These are phyloP conservation scores for Tremella yokohamensis DNA, from an alignment of 768 basidiomycete genomes.

Conservation along the genomic window DNA sequence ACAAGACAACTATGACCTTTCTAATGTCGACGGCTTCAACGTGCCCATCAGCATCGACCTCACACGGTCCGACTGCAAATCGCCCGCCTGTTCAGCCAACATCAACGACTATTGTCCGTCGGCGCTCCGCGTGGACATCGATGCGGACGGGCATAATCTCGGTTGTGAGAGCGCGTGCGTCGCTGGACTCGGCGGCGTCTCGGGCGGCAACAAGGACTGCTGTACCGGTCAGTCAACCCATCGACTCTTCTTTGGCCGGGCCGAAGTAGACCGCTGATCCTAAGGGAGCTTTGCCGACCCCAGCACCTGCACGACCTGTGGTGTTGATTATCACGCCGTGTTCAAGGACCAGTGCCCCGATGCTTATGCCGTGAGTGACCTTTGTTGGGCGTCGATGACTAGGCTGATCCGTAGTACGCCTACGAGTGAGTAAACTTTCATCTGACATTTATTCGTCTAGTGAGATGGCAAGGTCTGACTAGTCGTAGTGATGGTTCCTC, in stretches of 20 bases:
- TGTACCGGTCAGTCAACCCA: conserved; percentile 24
- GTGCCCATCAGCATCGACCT: conserved; percentile 25
- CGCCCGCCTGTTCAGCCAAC: conserved; percentile 22
- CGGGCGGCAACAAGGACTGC: conserved; percentile 27
- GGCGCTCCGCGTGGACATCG: conserved; percentile 21
- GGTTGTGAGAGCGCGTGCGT: conserved; percentile 25
- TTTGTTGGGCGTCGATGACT: not conserved
- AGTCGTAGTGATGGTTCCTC: conserved; percentile 7
- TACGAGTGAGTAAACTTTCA: conserved; percentile 23
- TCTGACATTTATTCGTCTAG: not conserved
- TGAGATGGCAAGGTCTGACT: conserved; percentile 20
- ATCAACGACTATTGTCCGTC: conserved; percentile 29
- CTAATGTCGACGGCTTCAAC: conserved; percentile 36
- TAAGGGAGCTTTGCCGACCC: conserved; percentile 10
- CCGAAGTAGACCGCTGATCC: not conserved
- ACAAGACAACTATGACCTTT: conserved; percentile 27
- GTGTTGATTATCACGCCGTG: conserved; percentile 30
- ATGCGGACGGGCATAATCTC: conserved; percentile 20
- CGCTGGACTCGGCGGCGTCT: conserved; percentile 25
- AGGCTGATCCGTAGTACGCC: conserved; percentile 16
- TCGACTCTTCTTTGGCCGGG: not conserved
- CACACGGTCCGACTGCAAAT: conserved; percentile 6
- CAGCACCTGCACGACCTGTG: conserved; percentile 16
- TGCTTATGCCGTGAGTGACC: conserved; percentile 27
- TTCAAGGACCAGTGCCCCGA: conserved; percentile 29